Percentiles rank a stretch among this genome's conserved stretches.
phyloP scores from a whole-genome alignment of 2,329 filamentous ascomycete genomes.

The Nemania abortiva region DNA sequence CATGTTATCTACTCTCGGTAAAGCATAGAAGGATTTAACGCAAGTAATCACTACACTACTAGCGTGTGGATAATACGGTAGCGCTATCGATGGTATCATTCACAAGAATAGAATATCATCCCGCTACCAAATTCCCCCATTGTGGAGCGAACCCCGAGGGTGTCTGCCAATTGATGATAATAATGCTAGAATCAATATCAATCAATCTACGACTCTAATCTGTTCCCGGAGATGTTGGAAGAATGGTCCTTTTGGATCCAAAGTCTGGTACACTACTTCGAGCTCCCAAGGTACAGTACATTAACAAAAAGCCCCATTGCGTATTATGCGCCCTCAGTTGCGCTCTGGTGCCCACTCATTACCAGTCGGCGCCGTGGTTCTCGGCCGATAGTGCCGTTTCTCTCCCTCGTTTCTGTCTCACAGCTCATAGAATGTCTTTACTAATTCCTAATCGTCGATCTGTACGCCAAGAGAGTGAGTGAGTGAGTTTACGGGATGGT shows the following conservation, averaged over 20 bases:
- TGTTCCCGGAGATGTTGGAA: conserved; percentile 18
- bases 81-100: conserved; percentile 30
- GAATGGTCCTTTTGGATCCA: conserved; percentile 21
- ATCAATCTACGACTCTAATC: conserved; percentile 20
- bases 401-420: background rate
- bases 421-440: conserved; percentile 10
- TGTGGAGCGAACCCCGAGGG: conserved; percentile 21
- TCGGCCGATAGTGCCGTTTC: background rate
- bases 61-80: conserved; percentile 25
- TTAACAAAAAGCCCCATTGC: conserved; percentile 17
- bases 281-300: conserved; percentile 9
- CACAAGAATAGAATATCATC: conserved; percentile 10
- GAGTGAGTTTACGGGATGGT: conserved; percentile 1
- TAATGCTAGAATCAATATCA: conserved; percentile 13
- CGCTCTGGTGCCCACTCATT: background rate
- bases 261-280: conserved; percentile 18
- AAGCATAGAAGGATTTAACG: conserved; percentile 16
- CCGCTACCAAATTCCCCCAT: conserved; percentile 1
- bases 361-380: conserved; percentile 20
- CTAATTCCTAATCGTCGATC: conserved; percentile 19
- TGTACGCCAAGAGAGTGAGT: conserved; percentile 24
- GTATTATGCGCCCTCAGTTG: conserved; percentile 5
- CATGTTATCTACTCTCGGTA: conserved; percentile 15
- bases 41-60: conserved; percentile 12
- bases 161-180: conserved; percentile 25